Conservation (phyloP, 371 early-diverging fungal genomes). For the Rhizopus delemar region DNA sequence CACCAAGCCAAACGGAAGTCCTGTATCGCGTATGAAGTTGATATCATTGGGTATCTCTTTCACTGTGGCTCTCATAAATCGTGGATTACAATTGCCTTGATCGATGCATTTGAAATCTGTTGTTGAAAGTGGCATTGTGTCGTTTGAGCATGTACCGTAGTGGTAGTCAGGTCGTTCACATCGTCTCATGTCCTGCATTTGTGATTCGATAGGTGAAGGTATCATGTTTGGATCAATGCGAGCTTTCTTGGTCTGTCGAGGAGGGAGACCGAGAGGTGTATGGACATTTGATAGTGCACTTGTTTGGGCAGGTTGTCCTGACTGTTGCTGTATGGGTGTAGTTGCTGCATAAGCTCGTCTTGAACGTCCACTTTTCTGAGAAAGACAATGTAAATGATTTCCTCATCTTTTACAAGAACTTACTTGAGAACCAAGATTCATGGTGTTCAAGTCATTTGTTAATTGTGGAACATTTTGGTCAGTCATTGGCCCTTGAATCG, state of each 20-base stretch:
- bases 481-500: not conserved
- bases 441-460: not conserved
- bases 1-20: slow-evolving; percentile 84
- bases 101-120: slow-evolving; percentile 82
- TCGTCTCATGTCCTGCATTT: slow-evolving; percentile 71
- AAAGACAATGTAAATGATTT: not conserved
- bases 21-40: slow-evolving; percentile 73
- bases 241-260: slow-evolving; percentile 45
- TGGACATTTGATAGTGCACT: not conserved
- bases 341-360: slow-evolving; percentile 40
- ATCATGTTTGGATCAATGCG: slow-evolving; percentile 93
- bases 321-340: slow-evolving; percentile 13
- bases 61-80: slow-evolving; percentile 87
- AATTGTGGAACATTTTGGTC: not conserved
- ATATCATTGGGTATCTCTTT: slow-evolving; percentile 80
- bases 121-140: slow-evolving; percentile 75
- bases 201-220: slow-evolving; percentile 87
- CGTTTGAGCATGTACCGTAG: slow-evolving; percentile 69
- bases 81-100: slow-evolving; percentile 93
- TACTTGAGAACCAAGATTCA: slow-evolving; percentile 2
- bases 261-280: slow-evolving; percentile 25
- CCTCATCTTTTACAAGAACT: not conserved
- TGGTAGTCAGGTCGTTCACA: slow-evolving; percentile 52
- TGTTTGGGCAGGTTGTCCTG: slow-evolving; percentile 7
- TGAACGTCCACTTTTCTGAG: slow-evolving; percentile 24